Evolutionary conservation across 108 stramenopile species (phyloP).

Genomic region (Nitzschia palea): DNA sequence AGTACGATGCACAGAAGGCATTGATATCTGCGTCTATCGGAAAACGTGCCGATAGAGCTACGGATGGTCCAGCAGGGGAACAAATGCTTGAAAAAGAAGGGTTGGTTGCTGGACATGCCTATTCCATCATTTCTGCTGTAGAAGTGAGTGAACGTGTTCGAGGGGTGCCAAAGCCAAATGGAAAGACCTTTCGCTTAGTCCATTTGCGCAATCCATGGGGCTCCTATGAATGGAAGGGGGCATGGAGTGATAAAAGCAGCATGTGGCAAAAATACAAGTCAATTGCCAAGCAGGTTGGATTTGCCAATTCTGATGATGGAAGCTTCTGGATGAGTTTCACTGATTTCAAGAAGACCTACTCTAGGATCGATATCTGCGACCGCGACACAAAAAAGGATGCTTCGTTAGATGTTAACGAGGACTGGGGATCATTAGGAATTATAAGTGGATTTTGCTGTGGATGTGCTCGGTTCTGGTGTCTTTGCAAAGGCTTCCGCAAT

Average conservation of each 20-base stretch:
- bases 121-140: slow-evolving; percentile 76
- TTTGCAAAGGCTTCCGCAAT: slow-evolving; percentile 41
- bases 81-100: slow-evolving; percentile 51
- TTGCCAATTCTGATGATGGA: slow-evolving; percentile 47
- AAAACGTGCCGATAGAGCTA: slow-evolving; percentile 45
- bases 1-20: slow-evolving; percentile 35
- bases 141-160: slow-evolving; percentile 29
- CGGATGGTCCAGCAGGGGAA: slow-evolving; percentile 71
- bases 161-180: slow-evolving; percentile 54
- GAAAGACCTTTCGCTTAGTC: slow-evolving; percentile 58
- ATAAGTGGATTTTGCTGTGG: slow-evolving; percentile 37
- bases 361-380: slow-evolving; percentile 60
- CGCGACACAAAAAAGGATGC: slow-evolving; percentile 39
- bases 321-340: slow-evolving; percentile 71
- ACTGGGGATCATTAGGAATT: slow-evolving; percentile 39
- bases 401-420: slow-evolving; percentile 41
- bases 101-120: slow-evolving; percentile 89
- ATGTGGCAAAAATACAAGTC: slow-evolving; percentile 53
- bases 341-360: slow-evolving; percentile 58
- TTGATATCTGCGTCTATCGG: slow-evolving; percentile 51
- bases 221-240: slow-evolving; percentile 77
- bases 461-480: slow-evolving; percentile 44
- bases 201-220: slow-evolving; percentile 81
- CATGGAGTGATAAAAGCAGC: slow-evolving; percentile 50
- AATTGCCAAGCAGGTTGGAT: slow-evolving; percentile 29